Percentiles rank a stretch among this genome's conserved stretches.
Conservation (phyloP, 805 yeast genomes). For the Myxozyma mucilagina region DNA sequence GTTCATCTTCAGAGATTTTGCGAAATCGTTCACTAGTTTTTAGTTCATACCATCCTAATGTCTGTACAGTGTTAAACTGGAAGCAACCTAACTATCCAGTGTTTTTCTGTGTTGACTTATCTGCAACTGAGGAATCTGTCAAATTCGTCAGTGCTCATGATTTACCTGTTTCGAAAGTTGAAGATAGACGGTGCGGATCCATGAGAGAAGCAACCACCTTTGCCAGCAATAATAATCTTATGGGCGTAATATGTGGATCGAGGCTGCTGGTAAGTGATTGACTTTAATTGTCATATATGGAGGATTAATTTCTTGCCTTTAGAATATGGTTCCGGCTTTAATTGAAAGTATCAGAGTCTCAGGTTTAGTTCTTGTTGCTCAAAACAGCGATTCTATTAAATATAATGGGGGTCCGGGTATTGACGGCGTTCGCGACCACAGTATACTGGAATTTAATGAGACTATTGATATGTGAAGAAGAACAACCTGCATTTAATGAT, state of each 20-base stretch:
- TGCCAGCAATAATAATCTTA: slow-evolving; percentile 76
- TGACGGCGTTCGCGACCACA: slow-evolving; percentile 67
- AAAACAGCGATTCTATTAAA: slow-evolving; percentile 15
- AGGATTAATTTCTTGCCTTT: background rate
- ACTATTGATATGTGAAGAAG: slow-evolving; percentile 53
- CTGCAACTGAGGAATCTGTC: slow-evolving; percentile 41
- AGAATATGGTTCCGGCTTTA: slow-evolving; percentile 64
- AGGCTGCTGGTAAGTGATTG: slow-evolving; percentile 52
- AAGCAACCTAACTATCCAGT: slow-evolving; percentile 98
- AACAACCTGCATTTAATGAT: no score
- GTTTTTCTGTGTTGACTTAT: slow-evolving; percentile 65
- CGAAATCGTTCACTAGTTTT: slow-evolving; percentile 59
- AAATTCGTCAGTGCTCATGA: slow-evolving; percentile 37
- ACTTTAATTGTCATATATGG: background rate
- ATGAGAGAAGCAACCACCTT: slow-evolving; percentile 80
- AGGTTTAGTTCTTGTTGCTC: slow-evolving; percentile 67
- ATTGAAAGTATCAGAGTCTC: slow-evolving; percentile 72
- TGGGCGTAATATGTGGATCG: slow-evolving; percentile 79
- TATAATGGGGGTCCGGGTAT: slow-evolving; percentile 41
- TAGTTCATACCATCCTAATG: slow-evolving; percentile 80
- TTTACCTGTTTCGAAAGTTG: slow-evolving; percentile 33
- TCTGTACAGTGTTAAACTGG: slow-evolving; percentile 96
- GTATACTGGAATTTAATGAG: slow-evolving; percentile 66
- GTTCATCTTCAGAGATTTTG: slow-evolving; percentile 1
- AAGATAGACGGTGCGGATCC: slow-evolving; percentile 49